Percentiles rank a stretch among this genome's conserved stretches.
These are phyloP conservation scores for Metschnikowia noctiluminum DNA, from an alignment of 805 yeast genomes.

Conservation along the genomic window DNA sequence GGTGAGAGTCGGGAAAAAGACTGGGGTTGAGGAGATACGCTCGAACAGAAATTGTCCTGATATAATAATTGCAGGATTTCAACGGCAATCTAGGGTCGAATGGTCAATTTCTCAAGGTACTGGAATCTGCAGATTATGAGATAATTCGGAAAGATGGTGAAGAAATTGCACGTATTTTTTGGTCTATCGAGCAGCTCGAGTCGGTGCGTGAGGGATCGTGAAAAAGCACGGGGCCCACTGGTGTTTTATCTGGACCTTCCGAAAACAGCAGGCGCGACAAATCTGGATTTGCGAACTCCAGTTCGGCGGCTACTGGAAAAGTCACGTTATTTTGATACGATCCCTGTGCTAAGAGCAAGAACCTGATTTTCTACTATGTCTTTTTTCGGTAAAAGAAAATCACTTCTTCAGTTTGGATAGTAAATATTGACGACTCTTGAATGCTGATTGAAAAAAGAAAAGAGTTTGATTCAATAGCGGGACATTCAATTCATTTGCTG, in stretches of 20 bases:
- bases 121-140: neutral
- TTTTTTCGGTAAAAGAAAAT: too few relatives aligned
- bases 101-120: neutral
- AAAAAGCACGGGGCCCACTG: neutral
- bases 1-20: neutral
- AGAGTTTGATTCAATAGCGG: too few relatives aligned
- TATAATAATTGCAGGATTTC: neutral
- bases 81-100: neutral
- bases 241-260: neutral
- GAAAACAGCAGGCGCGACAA: neutral
- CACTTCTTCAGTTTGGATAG: neutral
- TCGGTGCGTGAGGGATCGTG: neutral
- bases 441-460: too few relatives aligned
- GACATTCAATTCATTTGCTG: too few relatives aligned
- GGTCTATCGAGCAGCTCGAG: neutral
- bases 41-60: neutral
- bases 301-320: neutral
- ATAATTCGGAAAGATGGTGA: neutral
- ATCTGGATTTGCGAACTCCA: neutral
- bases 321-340: neutral
- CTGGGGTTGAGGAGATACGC: neutral
- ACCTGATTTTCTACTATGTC: too few relatives aligned
- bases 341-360: too few relatives aligned
- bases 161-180: neutral
- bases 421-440: too few relatives aligned